phyloP scores from a whole-genome alignment of 139 green algal species.

The Desmodesmus armatus region DNA sequence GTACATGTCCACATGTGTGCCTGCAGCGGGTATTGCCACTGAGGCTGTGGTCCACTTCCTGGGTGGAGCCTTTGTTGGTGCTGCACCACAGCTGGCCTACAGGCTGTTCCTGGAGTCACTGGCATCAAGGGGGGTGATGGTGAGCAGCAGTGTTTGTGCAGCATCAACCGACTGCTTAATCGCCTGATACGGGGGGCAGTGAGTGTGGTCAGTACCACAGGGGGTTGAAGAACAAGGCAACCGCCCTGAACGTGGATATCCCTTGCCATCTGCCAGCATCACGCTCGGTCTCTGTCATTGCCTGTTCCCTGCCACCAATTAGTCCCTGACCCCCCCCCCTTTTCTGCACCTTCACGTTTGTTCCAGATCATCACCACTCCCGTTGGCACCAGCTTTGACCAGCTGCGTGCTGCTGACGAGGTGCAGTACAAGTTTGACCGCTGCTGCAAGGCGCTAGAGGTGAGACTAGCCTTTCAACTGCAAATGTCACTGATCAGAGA shows the following conservation, averaged over 20 bases:
- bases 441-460: conserved; percentile 67
- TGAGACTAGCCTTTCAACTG: too few relatives aligned
- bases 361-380: conserved; percentile 84
- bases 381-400: conserved; percentile 88
- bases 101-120: conserved; percentile 18
- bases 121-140: background rate
- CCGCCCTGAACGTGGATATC: background rate
- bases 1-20: background rate
- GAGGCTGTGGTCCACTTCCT: conserved; percentile 90
- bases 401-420: conserved; percentile 91
- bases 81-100: conserved; percentile 89
- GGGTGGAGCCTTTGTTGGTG: conserved; percentile 93
- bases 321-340: too few relatives aligned
- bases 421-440: conserved; percentile 88
- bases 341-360: too few relatives aligned
- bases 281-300: background rate
- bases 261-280: background rate
- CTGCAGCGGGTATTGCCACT: background rate
- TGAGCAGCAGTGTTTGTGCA: too few relatives aligned
- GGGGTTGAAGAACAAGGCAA: too few relatives aligned
- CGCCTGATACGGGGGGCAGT: too few relatives aligned
- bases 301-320: too few relatives aligned
- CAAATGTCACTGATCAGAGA: too few relatives aligned
- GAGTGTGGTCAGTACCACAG: too few relatives aligned
- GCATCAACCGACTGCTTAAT: too few relatives aligned